Evolutionary conservation across 257 asterid genomes (phyloP), one percentile per base, ranked within the genome.

Genomic region (Nicotiana attenuata): DNA sequence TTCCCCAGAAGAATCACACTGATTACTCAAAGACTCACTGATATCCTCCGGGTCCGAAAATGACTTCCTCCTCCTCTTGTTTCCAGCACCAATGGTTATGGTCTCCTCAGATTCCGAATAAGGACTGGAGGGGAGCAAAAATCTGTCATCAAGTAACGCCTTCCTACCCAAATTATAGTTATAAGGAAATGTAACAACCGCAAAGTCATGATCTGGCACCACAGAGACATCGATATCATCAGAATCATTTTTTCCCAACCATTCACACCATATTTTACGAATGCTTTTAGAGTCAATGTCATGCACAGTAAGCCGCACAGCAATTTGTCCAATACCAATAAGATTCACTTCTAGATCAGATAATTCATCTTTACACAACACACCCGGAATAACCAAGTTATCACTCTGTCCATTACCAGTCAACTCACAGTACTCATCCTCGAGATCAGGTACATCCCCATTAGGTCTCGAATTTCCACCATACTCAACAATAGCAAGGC

Each of bases 181-280:
- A 86, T 95, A 93, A 31, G 98, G 76, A 85, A 95, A 93, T 11
- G 92, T 88, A 75, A 95, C 90, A 77, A 95, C 80, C 57, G 97
- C 94, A 88, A 92, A 93, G 47, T 92, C 98, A 76, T 95, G 98
- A 82, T 90, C 97, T 57, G 88, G 86, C 81, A 88, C 86, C 80
- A n/a, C 55, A 19, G 63, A 55, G 69, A 56, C 68, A 85, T 85
- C 90, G 56, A 86, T 88, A 78, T 82, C 33, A 17, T 81, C 50
- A 0, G 55, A 47, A 53, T 82, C 86, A 80, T 80, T 85, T 63
- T 83, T 86, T 75, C 92, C 96, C 45, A 95, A 85, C 97, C 99
- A 95, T 82, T 95, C 97, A 60, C 97, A 95, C 99, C 99, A 95
- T 86, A 95, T 92, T 87, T 86, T 92, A 86, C 71, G 89, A 80